A percentile compares a stretch with the other conserved stretches of the same genome.
These are phyloP conservation scores for Auricularia sp. DNA, from an alignment of 768 basidiomycete genomes.

Conservation along the genomic window DNA sequence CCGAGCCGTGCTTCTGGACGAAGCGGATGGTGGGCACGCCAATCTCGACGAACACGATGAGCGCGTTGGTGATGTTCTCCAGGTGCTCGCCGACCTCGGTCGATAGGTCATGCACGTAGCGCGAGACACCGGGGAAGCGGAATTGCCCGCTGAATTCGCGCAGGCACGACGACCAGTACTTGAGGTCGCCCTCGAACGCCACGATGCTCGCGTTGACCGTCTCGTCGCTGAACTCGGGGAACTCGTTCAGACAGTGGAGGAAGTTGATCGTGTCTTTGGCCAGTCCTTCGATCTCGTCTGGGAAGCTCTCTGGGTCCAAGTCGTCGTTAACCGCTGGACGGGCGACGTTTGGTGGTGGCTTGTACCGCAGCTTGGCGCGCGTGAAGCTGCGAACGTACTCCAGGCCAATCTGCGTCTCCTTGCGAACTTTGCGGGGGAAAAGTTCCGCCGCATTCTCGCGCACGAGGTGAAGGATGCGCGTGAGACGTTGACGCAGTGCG, in stretches of 20 bases:
- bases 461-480: constrained; percentile 60
- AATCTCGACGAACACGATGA: constrained; percentile 70
- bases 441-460: constrained; percentile 67
- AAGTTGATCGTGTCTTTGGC: constrained; percentile 62
- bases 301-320: constrained; percentile 57
- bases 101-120: constrained; percentile 46
- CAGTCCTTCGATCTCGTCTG: constrained; percentile 50
- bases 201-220: constrained; percentile 57
- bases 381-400: constrained; percentile 2
- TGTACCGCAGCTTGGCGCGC: background rate
- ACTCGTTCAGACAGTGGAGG: constrained; percentile 62
- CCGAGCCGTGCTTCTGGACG: constrained; percentile 61
- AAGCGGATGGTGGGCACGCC: constrained; percentile 72
- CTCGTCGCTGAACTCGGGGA: constrained; percentile 49
- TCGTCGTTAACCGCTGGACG: constrained; percentile 46
- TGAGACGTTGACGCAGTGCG: constrained; percentile 58
- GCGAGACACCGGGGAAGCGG: constrained; percentile 58
- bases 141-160: constrained; percentile 64
- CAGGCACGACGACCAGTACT: constrained; percentile 71
- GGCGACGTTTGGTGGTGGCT: constrained; percentile 32
- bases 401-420: background rate
- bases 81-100: constrained; percentile 46
- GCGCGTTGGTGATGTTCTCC: constrained; percentile 53
- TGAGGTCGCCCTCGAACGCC: constrained; percentile 60
- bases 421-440: constrained; percentile 55